Evolutionary conservation across 2,329 filamentous ascomycete genomes (phyloP).

Genomic region (Xylaria arbuscula): DNA sequence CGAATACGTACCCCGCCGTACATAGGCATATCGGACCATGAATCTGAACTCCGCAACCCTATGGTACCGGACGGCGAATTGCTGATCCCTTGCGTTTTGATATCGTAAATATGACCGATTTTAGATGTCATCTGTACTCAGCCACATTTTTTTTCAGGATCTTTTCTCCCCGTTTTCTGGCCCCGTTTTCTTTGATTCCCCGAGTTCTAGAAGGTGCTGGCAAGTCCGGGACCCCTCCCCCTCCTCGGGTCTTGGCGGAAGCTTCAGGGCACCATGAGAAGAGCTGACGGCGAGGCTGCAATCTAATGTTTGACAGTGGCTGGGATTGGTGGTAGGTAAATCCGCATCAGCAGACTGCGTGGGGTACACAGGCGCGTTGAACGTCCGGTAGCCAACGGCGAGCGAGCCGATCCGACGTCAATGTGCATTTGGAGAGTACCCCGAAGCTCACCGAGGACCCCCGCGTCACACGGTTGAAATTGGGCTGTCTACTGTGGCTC

Average conservation of each 20-base stretch:
- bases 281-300: constrained; percentile 25
- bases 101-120: neutral
- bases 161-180: too few relatives aligned
- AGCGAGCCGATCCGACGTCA: neutral
- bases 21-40: constrained; percentile 5
- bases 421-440: neutral
- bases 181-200: neutral
- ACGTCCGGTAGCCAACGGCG: neutral
- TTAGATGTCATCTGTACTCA: neutral
- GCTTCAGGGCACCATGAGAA: neutral
- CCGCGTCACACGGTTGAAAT: neutral
- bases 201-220: constrained; percentile 7
- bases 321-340: neutral
- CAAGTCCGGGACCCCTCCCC: neutral
- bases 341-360: constrained; percentile 6
- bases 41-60: neutral
- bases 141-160: too few relatives aligned
- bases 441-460: neutral
- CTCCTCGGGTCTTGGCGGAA: constrained; percentile 14
- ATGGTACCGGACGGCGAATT: neutral
- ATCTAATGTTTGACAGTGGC: neutral
- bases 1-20: constrained; percentile 2
- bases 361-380: constrained; percentile 5
- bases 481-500: neutral
- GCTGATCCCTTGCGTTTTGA: constrained; percentile 1